These are phyloP conservation scores for Lipomyces kockii DNA, from an alignment of 805 yeast genomes.

Conservation along the genomic window DNA sequence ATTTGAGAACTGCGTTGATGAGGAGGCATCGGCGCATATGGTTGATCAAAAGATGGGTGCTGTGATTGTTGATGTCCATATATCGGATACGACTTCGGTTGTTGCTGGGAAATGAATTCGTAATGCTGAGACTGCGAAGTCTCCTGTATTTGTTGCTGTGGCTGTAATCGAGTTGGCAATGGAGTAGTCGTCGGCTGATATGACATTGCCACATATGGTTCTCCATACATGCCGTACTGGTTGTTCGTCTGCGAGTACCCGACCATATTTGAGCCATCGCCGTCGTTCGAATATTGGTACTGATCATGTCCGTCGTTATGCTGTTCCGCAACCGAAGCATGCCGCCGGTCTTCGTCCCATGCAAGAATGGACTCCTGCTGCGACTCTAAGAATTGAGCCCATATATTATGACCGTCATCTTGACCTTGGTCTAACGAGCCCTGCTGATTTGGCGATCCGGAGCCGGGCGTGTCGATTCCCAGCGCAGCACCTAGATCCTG, in stretches of 20 bases:
- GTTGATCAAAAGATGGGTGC: not conserved
- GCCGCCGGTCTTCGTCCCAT: conserved; percentile 12
- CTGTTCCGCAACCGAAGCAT: not conserved
- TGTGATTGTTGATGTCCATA: conserved; percentile 13
- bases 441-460: not conserved
- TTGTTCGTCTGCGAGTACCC: not conserved
- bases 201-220: not conserved
- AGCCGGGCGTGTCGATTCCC: not conserved
- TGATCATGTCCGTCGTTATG: not conserved
- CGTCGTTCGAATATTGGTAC: not conserved
- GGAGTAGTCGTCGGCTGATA: not conserved
- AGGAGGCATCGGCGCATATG: conserved; percentile 1
- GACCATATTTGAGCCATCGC: not conserved
- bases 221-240: conserved; percentile 4
- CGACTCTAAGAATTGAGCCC: conserved; percentile 27
- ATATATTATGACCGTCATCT: conserved; percentile 8
- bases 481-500: conserved; percentile 10
- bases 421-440: not conserved
- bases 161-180: conserved; percentile 4
- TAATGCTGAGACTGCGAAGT: not conserved
- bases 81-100: not conserved
- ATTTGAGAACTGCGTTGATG: not conserved
- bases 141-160: conserved; percentile 7
- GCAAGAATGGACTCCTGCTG: conserved; percentile 14
- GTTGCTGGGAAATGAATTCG: conserved; percentile 2